Conservation (phyloP, 176 grass and related monocot genomes). For the Oryza meridionalis region DNA sequence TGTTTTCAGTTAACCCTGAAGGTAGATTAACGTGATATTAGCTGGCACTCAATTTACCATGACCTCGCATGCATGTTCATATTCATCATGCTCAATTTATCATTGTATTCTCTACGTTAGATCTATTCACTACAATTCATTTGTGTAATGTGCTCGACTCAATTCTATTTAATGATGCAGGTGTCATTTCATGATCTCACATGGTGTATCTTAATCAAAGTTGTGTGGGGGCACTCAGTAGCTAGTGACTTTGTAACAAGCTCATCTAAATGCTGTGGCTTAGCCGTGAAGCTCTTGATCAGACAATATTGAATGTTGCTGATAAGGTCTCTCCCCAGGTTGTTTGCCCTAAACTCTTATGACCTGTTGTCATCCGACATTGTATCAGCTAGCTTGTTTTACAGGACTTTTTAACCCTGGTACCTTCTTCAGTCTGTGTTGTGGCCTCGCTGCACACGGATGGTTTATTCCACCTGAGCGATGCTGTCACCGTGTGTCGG, state of each 20-base stretch:
- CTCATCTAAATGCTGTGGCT: slow-evolving; percentile 9
- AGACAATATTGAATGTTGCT: slow-evolving; percentile 5
- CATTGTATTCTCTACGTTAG: neutral
- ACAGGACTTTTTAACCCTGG: slow-evolving; percentile 55
- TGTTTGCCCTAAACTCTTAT: slow-evolving; percentile 4
- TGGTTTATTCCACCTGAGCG: neutral
- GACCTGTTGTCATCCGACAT: neutral
- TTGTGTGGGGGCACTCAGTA: slow-evolving; percentile 9
- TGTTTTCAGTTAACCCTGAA: neutral
- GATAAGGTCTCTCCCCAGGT: neutral
- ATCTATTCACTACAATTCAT: neutral
- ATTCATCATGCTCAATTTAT: neutral
- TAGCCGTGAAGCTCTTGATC: neutral
- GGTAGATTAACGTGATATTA: neutral
- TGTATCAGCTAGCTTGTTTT: slow-evolving; percentile 35
- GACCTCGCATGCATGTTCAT: neutral
- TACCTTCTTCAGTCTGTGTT: slow-evolving; percentile 11
- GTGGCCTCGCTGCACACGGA: slow-evolving; percentile 15
- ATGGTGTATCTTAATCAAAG: slow-evolving; percentile 20
- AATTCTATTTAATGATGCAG: slow-evolving; percentile 26
- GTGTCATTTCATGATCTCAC: slow-evolving; percentile 27
- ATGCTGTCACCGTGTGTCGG: neutral
- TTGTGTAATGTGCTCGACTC: neutral
- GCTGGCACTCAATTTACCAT: neutral
- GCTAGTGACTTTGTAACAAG: slow-evolving; percentile 15